Evolutionary conservation across 2,329 filamentous ascomycete genomes (phyloP), one percentile per base, ranked within the genome.

Genomic region (Exserohilum turcica): DNA sequence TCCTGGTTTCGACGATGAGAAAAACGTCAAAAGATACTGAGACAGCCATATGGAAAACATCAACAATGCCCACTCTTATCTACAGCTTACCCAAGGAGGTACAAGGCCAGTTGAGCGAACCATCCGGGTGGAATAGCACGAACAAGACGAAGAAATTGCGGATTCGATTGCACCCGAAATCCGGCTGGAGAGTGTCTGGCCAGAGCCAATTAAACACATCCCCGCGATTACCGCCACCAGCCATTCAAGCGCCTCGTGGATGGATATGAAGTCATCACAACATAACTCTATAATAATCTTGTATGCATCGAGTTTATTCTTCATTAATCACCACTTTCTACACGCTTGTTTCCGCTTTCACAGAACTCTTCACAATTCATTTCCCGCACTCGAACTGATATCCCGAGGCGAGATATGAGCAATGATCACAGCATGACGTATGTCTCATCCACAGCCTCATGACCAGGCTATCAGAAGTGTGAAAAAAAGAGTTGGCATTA

Each of bases 31-130:
- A 44, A 5, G 59, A 62, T 7, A 43, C 37, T 1, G 48, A 10
- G 0, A 45, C 39, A 1, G 65, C 61, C 0, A 31, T 68, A 0
- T 74, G 68, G 69, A 74, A 74, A 21, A 73, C 61, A 1, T 73
- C 70, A 4, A 57, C 68, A 0, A 66, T 73, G 59, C 66, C 70
- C 0, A 56, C 64, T 1, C 51, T 72, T 0, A 59, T 70, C 1
- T 70, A 71, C 24, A 54, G 68, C 2, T 32, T 71, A 1, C 64
- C 64, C 0, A 52, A 63, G 8, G 64, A 67, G 1, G 48, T 59
- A 0, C 61, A 63, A 12, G 44, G 42, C 3, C 43, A 56, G 7
- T 37, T 70, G 0, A 50, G 37, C 2, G 35, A 54, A 1, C 52
- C 59, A 1, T 18, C 31, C 2, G 27, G 38, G 2, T 53, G 45